Evolutionary conservation across 495 filamentous ascomycete species (phyloP).

Genomic region (Aspergillus heteromorphus): DNA sequence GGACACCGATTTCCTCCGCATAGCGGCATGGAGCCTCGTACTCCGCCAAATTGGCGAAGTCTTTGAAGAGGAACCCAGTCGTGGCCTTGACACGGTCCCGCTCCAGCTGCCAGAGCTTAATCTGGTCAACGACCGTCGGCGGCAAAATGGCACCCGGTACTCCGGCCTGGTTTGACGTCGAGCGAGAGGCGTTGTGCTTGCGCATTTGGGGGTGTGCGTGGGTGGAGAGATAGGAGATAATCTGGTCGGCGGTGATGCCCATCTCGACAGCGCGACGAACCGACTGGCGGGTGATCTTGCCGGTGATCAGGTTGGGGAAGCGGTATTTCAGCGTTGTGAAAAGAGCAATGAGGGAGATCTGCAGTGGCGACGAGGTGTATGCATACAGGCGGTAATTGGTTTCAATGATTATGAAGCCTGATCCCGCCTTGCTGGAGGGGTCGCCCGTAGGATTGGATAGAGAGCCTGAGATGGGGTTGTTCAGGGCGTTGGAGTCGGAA

Average conservation of each 20-base stretch:
- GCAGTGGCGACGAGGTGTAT: slow-evolving; percentile 86
- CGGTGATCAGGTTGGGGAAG: slow-evolving; percentile 87
- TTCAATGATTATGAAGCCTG: slow-evolving; percentile 89
- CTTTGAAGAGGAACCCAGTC: slow-evolving; percentile 80
- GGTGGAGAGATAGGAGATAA: slow-evolving; percentile 78
- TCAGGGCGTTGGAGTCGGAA: slow-evolving; percentile 62
- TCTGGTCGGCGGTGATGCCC: slow-evolving; percentile 92
- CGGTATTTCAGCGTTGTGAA: slow-evolving; percentile 81
- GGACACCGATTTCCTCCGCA: slow-evolving; percentile 87
- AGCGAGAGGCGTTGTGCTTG: slow-evolving; percentile 51
- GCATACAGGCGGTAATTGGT: slow-evolving; percentile 99
- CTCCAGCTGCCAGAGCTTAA: slow-evolving; percentile 95
- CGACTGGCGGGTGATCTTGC: slow-evolving; percentile 78
- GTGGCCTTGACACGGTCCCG: slow-evolving; percentile 84
- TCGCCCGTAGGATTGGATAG: slow-evolving; percentile 30
- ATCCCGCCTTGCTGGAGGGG: slow-evolving; percentile 41
- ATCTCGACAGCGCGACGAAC: slow-evolving; percentile 78
- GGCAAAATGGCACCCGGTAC: slow-evolving; percentile 62
- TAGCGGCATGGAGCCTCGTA: slow-evolving; percentile 71
- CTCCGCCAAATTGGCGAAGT: slow-evolving; percentile 71
- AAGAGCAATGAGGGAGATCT: slow-evolving; percentile 89
- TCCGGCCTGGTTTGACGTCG: slow-evolving; percentile 33
- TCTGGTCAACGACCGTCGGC: slow-evolving; percentile 95
- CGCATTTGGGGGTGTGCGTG: slow-evolving; percentile 93
- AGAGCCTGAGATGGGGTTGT: slow-evolving; percentile 35